Evolutionary conservation across 352 stramenopile genomes (phyloP), one percentile per base, ranked within the genome.

Genomic region (Globisporangium middletonii): DNA sequence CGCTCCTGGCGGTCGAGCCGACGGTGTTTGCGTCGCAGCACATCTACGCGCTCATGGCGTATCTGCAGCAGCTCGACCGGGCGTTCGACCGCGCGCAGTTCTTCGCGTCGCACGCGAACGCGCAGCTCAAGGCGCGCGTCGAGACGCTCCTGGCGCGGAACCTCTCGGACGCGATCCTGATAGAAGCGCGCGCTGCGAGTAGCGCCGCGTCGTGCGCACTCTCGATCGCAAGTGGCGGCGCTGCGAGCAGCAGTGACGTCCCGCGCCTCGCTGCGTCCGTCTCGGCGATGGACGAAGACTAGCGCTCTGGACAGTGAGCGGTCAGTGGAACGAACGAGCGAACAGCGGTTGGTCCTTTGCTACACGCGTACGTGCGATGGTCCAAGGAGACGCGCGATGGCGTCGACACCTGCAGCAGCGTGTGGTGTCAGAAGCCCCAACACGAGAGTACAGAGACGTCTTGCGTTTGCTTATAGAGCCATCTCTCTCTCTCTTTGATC

Each of bases 41-140:
- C 35, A 53, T 93, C 11, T 86, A 85, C 59, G 74, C 71, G 2
- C 56, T 91, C 12, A 73, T 89, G 68, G 68, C 68, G 13, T 90
- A 85, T 30, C 47, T 93, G 9, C 67, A 81, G 57, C 69, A 77
- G 47, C 65, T 89, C 33, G 76, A 90, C 42, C 78, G 80, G 45
- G 72, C 80, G 26, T 89, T 93, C 65, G 75, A 88, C 46, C 58
- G 60, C n/a, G 55, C 68, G 26, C 55, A 77, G 2, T 87, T 87
- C 45, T 73, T 75, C 55, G 57, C 68, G 9, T 65, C 64, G 33
- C 56, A 65, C 13, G 68, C 58, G 4, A 85, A 86, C 47, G 50
- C 64, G n/a, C 70, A 81, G 51, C 57, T 86, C 11, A 83, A 86
- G 51, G 58, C 68, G 38, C 68, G 71, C 13, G 71, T 88, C 18